Evolutionary conservation across 2,329 filamentous ascomycete genomes (phyloP).

Genomic region (Xylaria polymorpha): DNA sequence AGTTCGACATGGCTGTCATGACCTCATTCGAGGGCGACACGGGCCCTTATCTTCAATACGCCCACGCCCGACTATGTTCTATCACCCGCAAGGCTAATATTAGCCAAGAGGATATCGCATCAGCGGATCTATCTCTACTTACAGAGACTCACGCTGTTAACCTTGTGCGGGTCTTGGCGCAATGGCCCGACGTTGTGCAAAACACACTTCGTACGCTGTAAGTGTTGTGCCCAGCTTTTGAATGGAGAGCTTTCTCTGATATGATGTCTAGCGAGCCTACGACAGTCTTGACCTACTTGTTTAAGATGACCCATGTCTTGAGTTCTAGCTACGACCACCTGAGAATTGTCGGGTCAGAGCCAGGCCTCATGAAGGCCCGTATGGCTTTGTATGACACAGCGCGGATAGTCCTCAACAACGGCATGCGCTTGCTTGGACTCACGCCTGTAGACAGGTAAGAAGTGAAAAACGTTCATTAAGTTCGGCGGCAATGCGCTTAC

Average conservation of each 20-base stretch:
- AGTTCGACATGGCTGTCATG: conserved; percentile 78
- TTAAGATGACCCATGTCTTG: conserved; percentile 83
- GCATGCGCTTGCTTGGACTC: conserved; percentile 83
- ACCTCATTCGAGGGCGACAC: conserved; percentile 79
- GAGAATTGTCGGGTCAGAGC: conserved; percentile 83
- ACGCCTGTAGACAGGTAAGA: conserved; percentile 74
- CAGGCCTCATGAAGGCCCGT: conserved; percentile 75
- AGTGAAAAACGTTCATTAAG: not conserved
- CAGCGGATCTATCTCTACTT: conserved; percentile 69
- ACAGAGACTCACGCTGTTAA: conserved; percentile 69
- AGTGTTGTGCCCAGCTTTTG: not conserved
- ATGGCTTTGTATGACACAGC: conserved; percentile 83
- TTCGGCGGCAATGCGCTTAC: conserved; percentile 8
- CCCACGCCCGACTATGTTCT: conserved; percentile 70
- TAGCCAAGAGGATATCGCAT: conserved; percentile 54
- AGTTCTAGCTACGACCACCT: conserved; percentile 86
- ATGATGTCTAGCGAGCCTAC: conserved; percentile 66
- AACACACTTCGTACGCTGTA: conserved; percentile 83
- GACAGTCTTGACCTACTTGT: conserved; percentile 66
- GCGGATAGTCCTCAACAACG: conserved; percentile 80
- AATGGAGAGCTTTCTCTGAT: conserved; percentile 13
- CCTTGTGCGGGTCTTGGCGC: conserved; percentile 77
- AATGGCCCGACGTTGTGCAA: conserved; percentile 86
- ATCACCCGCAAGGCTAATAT: conserved; percentile 52
- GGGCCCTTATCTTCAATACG: conserved; percentile 78